These are phyloP conservation scores for Cokeromyces recurvatus DNA, from an alignment of 371 early-diverging fungal genomes.

Conservation along the genomic window DNA sequence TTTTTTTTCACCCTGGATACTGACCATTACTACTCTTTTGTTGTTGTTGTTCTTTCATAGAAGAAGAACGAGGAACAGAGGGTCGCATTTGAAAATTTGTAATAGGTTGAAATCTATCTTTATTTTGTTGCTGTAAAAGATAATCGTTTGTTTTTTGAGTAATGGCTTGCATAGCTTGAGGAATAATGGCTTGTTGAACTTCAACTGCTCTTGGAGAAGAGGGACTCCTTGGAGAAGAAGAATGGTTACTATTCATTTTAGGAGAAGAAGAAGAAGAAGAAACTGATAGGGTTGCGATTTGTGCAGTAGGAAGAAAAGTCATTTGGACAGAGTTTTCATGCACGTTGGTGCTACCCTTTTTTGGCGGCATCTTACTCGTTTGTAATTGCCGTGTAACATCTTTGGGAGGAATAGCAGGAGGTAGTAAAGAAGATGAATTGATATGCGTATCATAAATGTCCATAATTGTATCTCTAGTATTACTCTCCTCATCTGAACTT, in stretches of 20 bases:
- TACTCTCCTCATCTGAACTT: constrained; percentile 19
- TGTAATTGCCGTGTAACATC: neutral
- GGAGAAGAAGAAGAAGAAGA: constrained; percentile 2
- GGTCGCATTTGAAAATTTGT: neutral
- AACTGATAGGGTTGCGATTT: constrained; percentile 19
- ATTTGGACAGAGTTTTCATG: constrained; percentile 24
- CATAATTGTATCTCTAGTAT: constrained; percentile 35
- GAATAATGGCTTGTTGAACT: constrained; percentile 19
- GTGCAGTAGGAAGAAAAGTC: constrained; percentile 32
- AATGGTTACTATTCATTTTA: neutral
- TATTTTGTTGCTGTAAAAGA: constrained; percentile 4
- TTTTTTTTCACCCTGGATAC: no score
- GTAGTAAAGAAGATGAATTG: neutral
- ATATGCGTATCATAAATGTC: constrained; percentile 34
- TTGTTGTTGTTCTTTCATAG: constrained; percentile 6
- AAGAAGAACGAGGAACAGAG: constrained; percentile 2
- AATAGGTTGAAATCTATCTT: neutral
- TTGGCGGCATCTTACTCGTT: constrained; percentile 4
- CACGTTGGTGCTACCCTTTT: constrained; percentile 15
- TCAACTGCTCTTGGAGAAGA: constrained; percentile 22
- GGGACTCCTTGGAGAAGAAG: constrained; percentile 7
- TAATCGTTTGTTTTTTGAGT: constrained; percentile 23
- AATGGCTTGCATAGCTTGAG: constrained; percentile 27
- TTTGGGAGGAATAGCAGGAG: neutral
- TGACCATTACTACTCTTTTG: no score